Conservation (phyloP, 805 yeast genomes). For the Groenewaldozyma salmanticensis region DNA sequence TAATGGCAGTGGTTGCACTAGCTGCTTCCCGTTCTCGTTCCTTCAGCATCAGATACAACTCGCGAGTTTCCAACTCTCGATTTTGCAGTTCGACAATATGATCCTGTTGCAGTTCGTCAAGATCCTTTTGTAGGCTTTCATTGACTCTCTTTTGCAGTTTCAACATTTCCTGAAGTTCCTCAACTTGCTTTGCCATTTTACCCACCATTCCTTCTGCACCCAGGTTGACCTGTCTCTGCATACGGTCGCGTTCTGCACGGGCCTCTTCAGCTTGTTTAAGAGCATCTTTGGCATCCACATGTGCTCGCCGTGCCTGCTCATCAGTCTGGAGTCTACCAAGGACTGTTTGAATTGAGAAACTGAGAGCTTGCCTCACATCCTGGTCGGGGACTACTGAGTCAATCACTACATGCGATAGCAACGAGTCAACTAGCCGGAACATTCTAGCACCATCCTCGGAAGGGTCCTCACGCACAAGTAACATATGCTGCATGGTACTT, state of each 20-base stretch:
- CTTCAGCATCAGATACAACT: constrained; percentile 43
- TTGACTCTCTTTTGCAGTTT: constrained; percentile 51
- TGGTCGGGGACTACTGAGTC: constrained; percentile 35
- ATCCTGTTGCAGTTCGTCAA: constrained; percentile 48
- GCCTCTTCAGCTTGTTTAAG: constrained; percentile 46
- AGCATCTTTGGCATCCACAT: constrained; percentile 44
- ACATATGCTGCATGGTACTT: constrained; percentile 58
- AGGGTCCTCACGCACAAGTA: constrained; percentile 35
- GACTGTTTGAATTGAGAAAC: constrained; percentile 65
- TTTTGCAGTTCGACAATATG: constrained; percentile 27
- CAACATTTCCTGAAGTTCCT: constrained; percentile 53
- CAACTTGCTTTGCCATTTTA: constrained; percentile 48
- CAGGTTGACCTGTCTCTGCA: constrained; percentile 54
- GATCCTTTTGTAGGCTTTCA: constrained; percentile 48
- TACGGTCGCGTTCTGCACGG: constrained; percentile 47
- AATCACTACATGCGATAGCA: constrained; percentile 51
- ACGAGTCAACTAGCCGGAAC: constrained; percentile 53
- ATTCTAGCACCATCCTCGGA: constrained; percentile 36
- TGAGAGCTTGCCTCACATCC: constrained; percentile 55
- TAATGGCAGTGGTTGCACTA: constrained; percentile 6
- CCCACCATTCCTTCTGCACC: constrained; percentile 72
- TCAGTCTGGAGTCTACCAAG: constrained; percentile 71
- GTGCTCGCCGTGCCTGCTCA: constrained; percentile 72
- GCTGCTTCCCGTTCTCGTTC: constrained; percentile 34
- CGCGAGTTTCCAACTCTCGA: constrained; percentile 52